Base-by-base conservation (phyloP, 1,139 yeast species). In the Pneumocystis murina region DNA sequence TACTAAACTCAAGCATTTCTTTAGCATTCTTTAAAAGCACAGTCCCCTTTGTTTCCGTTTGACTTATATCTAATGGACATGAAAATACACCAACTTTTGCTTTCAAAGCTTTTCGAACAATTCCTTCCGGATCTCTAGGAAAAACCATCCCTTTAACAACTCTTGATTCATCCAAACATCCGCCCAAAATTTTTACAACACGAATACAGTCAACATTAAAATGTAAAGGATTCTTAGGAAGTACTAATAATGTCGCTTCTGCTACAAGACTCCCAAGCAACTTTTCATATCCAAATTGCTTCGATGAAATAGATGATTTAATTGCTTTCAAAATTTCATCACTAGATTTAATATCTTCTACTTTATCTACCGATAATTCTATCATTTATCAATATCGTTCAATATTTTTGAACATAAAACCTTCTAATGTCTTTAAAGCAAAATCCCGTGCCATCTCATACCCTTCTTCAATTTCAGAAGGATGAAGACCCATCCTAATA, bases 61-160 rank as follows among this genome's bases (percentile, higher is more conserved):
- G 86, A 30, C 96, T 85, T 68, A 88, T 89, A 75, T 92, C 98
- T 67, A 92, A 84, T 39, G 97, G 97, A 74, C 96, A 86, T 16
- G 96, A 89, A 77, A 81, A 94, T 3, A 90, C 92, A 8, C 88
- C 98, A 59, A 92, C 97, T 75, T 89, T 90, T 36, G 95, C 83
- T 70, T 81, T 83, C 41, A 74, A 75, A 28, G 86, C 78, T 68
- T 84, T 81, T 75, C 88, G 88, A 64, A 91, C 76, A 68, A 83
- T 84, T 17, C 97, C 96, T 74, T 92, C 97, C 14, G 98, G 97
- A 74, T 90, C 96, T 71, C 95, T 82, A 70, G 96, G 95, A 80
- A 94, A 92, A 58, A 94, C 97, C 98, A 92, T 92, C 69, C 98
- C 98, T 76, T 87, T 88, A 69, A 94, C 79, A 64, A 94, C 98